These are phyloP conservation scores for Rubus idaeus DNA, from an alignment of 306 rosid genomes.

Conservation along the genomic window DNA sequence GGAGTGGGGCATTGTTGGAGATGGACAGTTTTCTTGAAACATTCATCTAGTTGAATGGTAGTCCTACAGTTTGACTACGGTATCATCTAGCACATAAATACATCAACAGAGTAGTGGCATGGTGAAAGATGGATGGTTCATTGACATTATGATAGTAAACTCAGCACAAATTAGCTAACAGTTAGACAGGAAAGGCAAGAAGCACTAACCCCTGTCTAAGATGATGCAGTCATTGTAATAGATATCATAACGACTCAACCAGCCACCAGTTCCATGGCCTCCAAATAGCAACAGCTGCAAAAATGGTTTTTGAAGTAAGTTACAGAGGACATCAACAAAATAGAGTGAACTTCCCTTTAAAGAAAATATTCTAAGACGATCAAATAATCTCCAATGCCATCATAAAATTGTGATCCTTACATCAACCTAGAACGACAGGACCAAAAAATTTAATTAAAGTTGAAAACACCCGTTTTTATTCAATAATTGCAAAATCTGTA, in stretches of 20 bases:
- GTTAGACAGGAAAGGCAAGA: slow-evolving; percentile 24
- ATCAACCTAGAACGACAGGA: neutral
- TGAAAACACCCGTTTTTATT: neutral
- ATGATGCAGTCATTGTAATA: slow-evolving; percentile 80
- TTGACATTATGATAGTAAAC: slow-evolving; percentile 1
- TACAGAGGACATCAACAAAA: slow-evolving; percentile 1
- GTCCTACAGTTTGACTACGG: neutral
- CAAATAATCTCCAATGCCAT: neutral
- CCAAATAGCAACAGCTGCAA: slow-evolving; percentile 90
- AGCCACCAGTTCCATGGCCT: slow-evolving; percentile 99
- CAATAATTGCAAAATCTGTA: neutral
- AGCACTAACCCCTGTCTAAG: slow-evolving; percentile 83
- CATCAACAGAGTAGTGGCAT: neutral
- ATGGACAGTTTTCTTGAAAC: neutral
- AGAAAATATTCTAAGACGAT: neutral
- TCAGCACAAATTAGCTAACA: slow-evolving; percentile 12
- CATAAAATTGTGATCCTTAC: neutral
- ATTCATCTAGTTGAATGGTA: neutral
- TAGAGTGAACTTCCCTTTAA: neutral
- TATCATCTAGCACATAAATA: neutral
- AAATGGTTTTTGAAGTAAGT: slow-evolving; percentile 9
- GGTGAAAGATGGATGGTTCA: slow-evolving; percentile 7
- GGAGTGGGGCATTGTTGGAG: neutral
- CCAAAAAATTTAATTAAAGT: neutral
- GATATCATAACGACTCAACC: slow-evolving; percentile 98